Evolutionary conservation across 768 basidiomycete species (phyloP).

Genomic region (Crepidotus variabilis): DNA sequence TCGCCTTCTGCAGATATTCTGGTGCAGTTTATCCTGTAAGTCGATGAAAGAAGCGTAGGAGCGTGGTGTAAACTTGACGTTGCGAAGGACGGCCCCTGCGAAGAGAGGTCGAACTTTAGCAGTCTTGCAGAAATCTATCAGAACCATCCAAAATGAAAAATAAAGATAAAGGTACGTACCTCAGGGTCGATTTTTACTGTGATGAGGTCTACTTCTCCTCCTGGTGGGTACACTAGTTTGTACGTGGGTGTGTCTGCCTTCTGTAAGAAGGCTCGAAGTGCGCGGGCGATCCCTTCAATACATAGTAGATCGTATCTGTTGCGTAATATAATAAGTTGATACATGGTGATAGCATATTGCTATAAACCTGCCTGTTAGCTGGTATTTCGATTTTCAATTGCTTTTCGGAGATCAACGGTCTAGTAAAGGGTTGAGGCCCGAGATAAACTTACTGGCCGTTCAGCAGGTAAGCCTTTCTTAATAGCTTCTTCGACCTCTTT

Average conservation of each 20-base stretch:
- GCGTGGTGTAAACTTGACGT: constrained; percentile 80
- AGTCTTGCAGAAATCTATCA: constrained; percentile 41
- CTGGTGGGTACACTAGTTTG: constrained; percentile 66
- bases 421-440: constrained; percentile 4
- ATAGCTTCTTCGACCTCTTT: constrained; percentile 78
- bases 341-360: constrained; percentile 2
- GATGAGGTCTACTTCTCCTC: constrained; percentile 61
- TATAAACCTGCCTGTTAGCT: constrained; percentile 73
- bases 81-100: constrained; percentile 86
- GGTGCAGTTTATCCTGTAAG: constrained; percentile 97
- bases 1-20: constrained; percentile 88
- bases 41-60: constrained; percentile 98
- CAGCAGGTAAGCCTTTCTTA: constrained; percentile 81
- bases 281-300: constrained; percentile 91
- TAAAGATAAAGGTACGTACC: constrained; percentile 36
- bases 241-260: constrained; percentile 67
- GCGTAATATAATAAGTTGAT: constrained; percentile 6
- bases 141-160: neutral
- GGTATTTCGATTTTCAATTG: constrained; percentile 99
- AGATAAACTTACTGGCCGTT: constrained; percentile 61
- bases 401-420: constrained; percentile 30
- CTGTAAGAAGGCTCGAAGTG: constrained; percentile 78
- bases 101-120: constrained; percentile 85
- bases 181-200: constrained; percentile 70
- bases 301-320: constrained; percentile 94